A percentile compares a stretch with the other conserved stretches of the same genome.
Conservation (phyloP, 2,329 filamentous ascomycete genomes). For the Drechslerella dactyloides region DNA sequence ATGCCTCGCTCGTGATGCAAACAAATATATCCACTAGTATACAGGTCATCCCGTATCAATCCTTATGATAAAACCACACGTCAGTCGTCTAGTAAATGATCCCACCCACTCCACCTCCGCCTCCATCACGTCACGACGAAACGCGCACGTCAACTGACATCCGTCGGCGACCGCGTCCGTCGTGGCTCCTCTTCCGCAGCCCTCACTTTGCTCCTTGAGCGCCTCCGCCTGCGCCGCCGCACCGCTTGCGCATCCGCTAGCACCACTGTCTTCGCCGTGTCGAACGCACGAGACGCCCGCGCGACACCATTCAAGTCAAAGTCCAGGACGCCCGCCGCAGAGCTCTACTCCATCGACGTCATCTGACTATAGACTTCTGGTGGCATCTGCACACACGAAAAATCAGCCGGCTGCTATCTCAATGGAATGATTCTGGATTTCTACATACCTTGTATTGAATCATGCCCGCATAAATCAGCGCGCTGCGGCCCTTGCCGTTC, state of each 20-base stretch:
- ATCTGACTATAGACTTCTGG: constrained; percentile 50
- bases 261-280: not conserved
- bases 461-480: constrained; percentile 55
- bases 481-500: constrained; percentile 53
- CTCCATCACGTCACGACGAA: too few relatives aligned
- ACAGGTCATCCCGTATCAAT: not conserved
- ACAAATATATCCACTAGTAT: constrained; percentile 3
- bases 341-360: constrained; percentile 47
- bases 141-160: too few relatives aligned
- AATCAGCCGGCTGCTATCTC: too few relatives aligned
- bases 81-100: not conserved
- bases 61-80: too few relatives aligned
- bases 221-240: too few relatives aligned
- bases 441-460: constrained; percentile 54
- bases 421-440: too few relatives aligned
- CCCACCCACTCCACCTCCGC: too few relatives aligned
- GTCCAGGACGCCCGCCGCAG: not conserved
- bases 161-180: too few relatives aligned
- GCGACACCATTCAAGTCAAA: not conserved
- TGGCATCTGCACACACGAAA: constrained; percentile 42
- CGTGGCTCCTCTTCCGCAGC: too few relatives aligned
- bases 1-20: constrained; percentile 4
- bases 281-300: not conserved
- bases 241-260: not conserved
- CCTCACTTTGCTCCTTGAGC: too few relatives aligned